Evolutionary conservation across 176 grass and related monocot genomes (phyloP), one percentile per base, ranked within the genome.

Genomic region (Ensete ventricosum): DNA sequence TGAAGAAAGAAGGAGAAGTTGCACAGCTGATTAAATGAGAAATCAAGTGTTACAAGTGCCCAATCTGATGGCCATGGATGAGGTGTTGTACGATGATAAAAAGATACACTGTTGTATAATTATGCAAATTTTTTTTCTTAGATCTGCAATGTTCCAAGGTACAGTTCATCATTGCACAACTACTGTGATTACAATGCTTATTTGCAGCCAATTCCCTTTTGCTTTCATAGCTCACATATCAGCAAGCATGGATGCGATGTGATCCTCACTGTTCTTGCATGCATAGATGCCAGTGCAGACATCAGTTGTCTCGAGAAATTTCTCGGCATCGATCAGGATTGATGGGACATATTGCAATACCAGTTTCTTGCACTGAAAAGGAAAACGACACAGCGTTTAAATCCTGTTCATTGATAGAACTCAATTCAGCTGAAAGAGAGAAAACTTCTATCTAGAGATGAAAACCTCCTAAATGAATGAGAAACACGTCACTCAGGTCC

Each of bases 301-400:
- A 74, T 74, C 72, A 34, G 22, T 59, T 58, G 72, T 43, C 54
- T 74, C 72, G 6, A 74, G 72, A 74, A 74, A 74, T 27, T 21
- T 74, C 22, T 74, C 52, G 2, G 54, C 53, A 11, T 74, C 49
- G 11, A 59, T 53, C 53, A 74, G 23, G 72, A 74, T 59, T 58
- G 59, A 54, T 13, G 52, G 53, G 24, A 4, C 14, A 26, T 58
- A 74, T 17, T 49, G 14, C 14, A 59, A 9, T 24, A 74, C 72
- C 23, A 74, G 19, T 8, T 34, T 74, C 72, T 74, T 74, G 54
- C 72, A 74, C 72, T 74, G 72, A 69, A 65, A 25, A 65, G 19
- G 26, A 6, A 2, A 23, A 14, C 1, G 6, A 12, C 9, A 25
- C 20, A 60, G n/a, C 16, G 9, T 60, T 60, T 8, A n/a, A 60